A percentile compares a stretch with the other conserved stretches of the same genome.
These are phyloP conservation scores for Yamadazyma phyllophila DNA, from an alignment of 805 yeast genomes.

Conservation along the genomic window DNA sequence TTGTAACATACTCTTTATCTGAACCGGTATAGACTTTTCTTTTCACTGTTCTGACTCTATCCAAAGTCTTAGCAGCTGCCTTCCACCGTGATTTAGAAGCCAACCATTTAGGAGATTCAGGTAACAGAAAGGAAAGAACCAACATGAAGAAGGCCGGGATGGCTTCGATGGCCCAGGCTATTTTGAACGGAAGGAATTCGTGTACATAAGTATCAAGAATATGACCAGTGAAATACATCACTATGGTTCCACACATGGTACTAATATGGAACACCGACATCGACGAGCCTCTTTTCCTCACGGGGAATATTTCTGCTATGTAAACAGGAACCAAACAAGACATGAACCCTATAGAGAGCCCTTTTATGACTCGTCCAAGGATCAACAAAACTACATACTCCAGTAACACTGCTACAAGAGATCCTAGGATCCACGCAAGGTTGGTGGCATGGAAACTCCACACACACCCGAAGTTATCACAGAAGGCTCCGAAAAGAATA, in stretches of 20 bases:
- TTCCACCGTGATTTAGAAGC: slow-evolving; percentile 30
- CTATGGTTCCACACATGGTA: slow-evolving; percentile 19
- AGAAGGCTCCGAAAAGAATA: slow-evolving; percentile 25
- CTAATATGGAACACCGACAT: slow-evolving; percentile 23
- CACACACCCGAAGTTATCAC: slow-evolving; percentile 29
- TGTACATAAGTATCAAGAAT: slow-evolving; percentile 13
- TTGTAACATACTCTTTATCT: slow-evolving; percentile 23
- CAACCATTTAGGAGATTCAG: slow-evolving; percentile 34
- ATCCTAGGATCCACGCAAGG: slow-evolving; percentile 28
- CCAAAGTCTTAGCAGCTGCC: slow-evolving; percentile 28
- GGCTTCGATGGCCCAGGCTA: slow-evolving; percentile 20
- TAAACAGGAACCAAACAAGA: slow-evolving; percentile 32
- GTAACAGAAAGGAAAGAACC: slow-evolving; percentile 20
- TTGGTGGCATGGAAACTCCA: slow-evolving; percentile 22
- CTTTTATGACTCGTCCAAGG: slow-evolving; percentile 29
- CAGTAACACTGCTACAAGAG: slow-evolving; percentile 24
- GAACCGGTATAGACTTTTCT: not conserved
- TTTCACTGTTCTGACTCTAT: slow-evolving; percentile 12
- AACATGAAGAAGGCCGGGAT: slow-evolving; percentile 21
- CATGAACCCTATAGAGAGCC: slow-evolving; percentile 30
- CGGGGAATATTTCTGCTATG: slow-evolving; percentile 27
- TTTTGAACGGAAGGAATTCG: slow-evolving; percentile 15
- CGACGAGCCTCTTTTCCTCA: slow-evolving; percentile 20
- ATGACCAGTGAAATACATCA: slow-evolving; percentile 16
- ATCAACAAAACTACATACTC: slow-evolving; percentile 23